A percentile compares a stretch with the other conserved stretches of the same genome.
Evolutionary conservation across 805 yeast species (phyloP).

Genomic region (Naumovozyma dairenensis): DNA sequence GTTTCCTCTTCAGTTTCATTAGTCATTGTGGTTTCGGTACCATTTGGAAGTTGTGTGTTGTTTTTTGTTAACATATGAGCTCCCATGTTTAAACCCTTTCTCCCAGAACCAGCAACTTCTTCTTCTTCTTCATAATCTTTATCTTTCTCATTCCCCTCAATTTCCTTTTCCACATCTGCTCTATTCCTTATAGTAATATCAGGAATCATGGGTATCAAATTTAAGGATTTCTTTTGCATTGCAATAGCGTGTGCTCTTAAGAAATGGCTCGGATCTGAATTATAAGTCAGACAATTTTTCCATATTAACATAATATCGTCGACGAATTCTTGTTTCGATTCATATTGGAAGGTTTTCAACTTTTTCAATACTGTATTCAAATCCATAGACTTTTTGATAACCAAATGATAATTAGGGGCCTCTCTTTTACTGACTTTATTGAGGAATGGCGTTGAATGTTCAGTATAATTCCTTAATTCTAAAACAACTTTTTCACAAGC

Average conservation of each 20-base stretch:
- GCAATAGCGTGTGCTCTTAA: constrained; percentile 87
- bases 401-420: constrained; percentile 90
- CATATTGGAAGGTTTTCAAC: constrained; percentile 70
- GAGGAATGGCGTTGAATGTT: constrained; percentile 91
- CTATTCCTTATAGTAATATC: constrained; percentile 71
- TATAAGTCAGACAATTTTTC: constrained; percentile 87
- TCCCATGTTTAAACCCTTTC: constrained; percentile 30
- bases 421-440: constrained; percentile 96
- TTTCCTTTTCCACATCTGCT: constrained; percentile 61
- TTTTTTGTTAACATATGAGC: constrained; percentile 22
- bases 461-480: constrained; percentile 85
- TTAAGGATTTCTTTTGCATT: constrained; percentile 82
- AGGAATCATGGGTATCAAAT: constrained; percentile 77
- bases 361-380: constrained; percentile 88
- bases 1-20: constrained; percentile 4
- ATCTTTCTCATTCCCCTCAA: constrained; percentile 34
- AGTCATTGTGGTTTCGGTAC: neutral
- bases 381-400: constrained; percentile 94
- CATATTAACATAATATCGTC: constrained; percentile 91
- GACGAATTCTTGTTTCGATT: constrained; percentile 81
- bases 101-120: constrained; percentile 29
- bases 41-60: constrained; percentile 1
- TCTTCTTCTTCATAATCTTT: constrained; percentile 31
- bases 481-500: constrained; percentile 93
- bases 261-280: constrained; percentile 90